Conservation (phyloP, 2,329 filamentous ascomycete genomes). For the Pestalotiopsis sp. region DNA sequence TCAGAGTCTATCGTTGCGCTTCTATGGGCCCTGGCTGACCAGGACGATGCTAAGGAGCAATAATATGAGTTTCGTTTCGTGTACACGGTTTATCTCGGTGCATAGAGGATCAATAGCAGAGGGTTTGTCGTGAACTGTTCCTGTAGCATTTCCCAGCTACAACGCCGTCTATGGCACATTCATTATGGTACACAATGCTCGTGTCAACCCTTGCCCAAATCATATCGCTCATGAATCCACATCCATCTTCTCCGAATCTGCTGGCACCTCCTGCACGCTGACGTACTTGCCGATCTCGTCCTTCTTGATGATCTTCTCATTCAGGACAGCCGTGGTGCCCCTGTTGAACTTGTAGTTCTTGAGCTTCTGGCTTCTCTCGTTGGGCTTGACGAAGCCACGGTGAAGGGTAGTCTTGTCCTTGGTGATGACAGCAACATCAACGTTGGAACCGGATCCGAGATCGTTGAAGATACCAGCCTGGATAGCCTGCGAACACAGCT, state of each 20-base stretch:
- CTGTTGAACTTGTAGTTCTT: conserved; percentile 88
- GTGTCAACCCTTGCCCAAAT: background rate
- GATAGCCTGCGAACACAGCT: conserved; percentile 74
- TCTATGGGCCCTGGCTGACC: too few relatives aligned
- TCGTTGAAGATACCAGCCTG: conserved; percentile 99
- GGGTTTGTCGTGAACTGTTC: background rate
- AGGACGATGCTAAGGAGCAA: too few relatives aligned
- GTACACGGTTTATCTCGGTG: background rate
- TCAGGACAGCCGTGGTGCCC: conserved; percentile 93
- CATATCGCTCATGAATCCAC: conserved; percentile 54
- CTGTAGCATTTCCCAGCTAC: conserved; percentile 1
- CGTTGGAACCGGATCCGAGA: conserved; percentile 93
- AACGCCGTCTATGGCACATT: conserved; percentile 16
- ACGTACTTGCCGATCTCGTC: conserved; percentile 94
- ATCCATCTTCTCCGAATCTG: conserved; percentile 71
- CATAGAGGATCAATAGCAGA: background rate
- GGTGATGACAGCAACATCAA: conserved; percentile 95
- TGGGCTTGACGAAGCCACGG: conserved; percentile 91
- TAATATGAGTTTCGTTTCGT: background rate
- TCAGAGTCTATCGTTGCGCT: too few relatives aligned
- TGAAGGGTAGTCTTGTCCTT: conserved; percentile 91
- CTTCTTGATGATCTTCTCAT: conserved; percentile 94
- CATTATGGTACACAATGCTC: conserved; percentile 13
- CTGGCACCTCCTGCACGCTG: conserved; percentile 81
- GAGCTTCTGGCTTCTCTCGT: conserved; percentile 87